phyloP scores from a whole-genome alignment of 768 basidiomycete genomes.

The Coprinellus micaceus region DNA sequence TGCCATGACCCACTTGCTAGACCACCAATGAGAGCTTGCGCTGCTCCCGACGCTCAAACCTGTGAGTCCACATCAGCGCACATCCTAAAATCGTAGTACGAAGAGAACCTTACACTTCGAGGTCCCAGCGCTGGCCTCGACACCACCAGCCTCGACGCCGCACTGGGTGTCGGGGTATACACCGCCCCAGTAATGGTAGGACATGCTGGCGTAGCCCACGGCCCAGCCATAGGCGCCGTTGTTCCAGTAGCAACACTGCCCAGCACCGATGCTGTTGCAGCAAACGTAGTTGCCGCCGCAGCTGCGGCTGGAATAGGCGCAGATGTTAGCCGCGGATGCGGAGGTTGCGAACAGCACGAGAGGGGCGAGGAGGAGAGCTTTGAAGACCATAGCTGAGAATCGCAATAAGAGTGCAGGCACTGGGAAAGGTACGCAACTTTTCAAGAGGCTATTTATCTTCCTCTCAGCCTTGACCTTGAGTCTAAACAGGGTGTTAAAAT shows the following conservation, averaged over 20 bases:
- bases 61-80: too few species aligned
- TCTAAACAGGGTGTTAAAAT: too few species aligned
- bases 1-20: neutral
- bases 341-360: neutral
- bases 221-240: neutral
- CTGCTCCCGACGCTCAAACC: too few species aligned
- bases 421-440: too few species aligned
- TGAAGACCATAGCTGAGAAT: too few species aligned
- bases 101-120: neutral
- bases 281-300: neutral
- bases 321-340: neutral
- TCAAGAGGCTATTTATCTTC: too few species aligned
- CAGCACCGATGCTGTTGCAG: neutral
- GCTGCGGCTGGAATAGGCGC: neutral
- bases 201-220: neutral
- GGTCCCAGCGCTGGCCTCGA: neutral
- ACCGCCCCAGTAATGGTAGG: neutral
- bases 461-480: too few species aligned
- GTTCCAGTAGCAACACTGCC: neutral
- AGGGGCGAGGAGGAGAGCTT: neutral
- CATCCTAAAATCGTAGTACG: too few species aligned
- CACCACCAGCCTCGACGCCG: neutral
- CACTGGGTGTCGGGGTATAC: neutral
- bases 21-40: neutral
- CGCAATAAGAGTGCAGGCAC: too few species aligned